Evolutionary conservation across 169 alveolate species (phyloP).

Genomic region (Plasmodium inui): DNA sequence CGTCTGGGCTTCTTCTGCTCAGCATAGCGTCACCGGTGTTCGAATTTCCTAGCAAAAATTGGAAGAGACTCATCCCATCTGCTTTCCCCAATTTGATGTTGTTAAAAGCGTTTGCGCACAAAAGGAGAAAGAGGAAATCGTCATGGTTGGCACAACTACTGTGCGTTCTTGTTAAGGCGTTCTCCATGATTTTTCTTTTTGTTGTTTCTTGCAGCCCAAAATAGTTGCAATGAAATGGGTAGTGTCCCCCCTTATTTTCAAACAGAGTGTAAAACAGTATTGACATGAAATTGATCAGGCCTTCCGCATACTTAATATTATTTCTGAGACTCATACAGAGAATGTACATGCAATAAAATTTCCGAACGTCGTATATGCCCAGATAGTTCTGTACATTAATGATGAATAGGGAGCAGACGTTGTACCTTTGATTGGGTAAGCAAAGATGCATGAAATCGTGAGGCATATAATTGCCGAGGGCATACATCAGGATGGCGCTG

Average conservation of each 20-base stretch:
- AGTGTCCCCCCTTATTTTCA: constrained; percentile 12
- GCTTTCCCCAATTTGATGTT: neutral
- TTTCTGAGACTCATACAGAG: constrained; percentile 50
- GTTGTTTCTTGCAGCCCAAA: constrained; percentile 1
- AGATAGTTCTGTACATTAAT: constrained; percentile 72
- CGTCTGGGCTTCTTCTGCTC: neutral
- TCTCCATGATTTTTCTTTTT: neutral
- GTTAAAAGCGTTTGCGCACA: constrained; percentile 26
- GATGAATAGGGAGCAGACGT: constrained; percentile 61
- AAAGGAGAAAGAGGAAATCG: constrained; percentile 26
- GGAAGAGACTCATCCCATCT: constrained; percentile 5
- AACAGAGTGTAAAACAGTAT: constrained; percentile 36
- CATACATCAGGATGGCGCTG: constrained; percentile 67
- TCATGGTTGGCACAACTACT: neutral
- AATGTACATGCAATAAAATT: constrained; percentile 74
- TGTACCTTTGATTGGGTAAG: constrained; percentile 18
- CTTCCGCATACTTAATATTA: constrained; percentile 37
- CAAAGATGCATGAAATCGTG: constrained; percentile 66
- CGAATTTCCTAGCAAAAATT: neutral
- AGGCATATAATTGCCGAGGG: constrained; percentile 58
- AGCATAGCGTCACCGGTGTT: neutral
- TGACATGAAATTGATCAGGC: constrained; percentile 31
- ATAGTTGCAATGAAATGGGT: constrained; percentile 50
- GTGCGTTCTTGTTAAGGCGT: neutral
- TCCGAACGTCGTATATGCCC: constrained; percentile 71